A percentile compares a stretch with the other conserved stretches of the same genome.
These are phyloP conservation scores for Fraxinus sp. DNA, from an alignment of 305 asterid species.

Conservation along the genomic window DNA sequence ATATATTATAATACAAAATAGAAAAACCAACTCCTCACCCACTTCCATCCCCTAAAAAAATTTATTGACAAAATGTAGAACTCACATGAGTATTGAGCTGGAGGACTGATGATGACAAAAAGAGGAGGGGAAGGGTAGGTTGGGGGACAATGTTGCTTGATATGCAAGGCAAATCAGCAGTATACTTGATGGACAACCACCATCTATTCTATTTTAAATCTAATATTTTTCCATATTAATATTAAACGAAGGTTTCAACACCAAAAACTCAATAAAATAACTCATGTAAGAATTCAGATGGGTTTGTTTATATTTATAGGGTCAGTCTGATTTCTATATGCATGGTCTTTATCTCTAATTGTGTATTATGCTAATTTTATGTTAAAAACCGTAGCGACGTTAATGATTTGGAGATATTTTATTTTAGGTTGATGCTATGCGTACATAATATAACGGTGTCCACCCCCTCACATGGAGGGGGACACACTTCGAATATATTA, in stretches of 20 bases:
- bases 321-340: neutral
- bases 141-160: constrained; percentile 60
- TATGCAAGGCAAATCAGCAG: constrained; percentile 61
- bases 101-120: constrained; percentile 66
- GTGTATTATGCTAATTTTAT: neutral
- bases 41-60: neutral
- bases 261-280: neutral
- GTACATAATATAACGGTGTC: too few relatives aligned
- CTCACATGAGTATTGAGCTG: constrained; percentile 46
- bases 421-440: too few relatives aligned
- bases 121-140: constrained; percentile 9
- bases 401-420: too few relatives aligned
- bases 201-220: constrained; percentile 14
- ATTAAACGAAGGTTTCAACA: neutral
- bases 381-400: neutral
- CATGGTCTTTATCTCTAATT: neutral
- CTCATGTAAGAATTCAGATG: neutral
- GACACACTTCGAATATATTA: too few relatives aligned
- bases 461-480: too few relatives aligned
- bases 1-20: neutral
- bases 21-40: neutral
- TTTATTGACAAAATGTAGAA: neutral
- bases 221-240: neutral
- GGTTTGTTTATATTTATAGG: neutral
- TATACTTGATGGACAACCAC: constrained; percentile 43